Evolutionary conservation across 352 stramenopile species (phyloP), one percentile per base, ranked within the genome.

Genomic region (Phytophthora kernoviae): DNA sequence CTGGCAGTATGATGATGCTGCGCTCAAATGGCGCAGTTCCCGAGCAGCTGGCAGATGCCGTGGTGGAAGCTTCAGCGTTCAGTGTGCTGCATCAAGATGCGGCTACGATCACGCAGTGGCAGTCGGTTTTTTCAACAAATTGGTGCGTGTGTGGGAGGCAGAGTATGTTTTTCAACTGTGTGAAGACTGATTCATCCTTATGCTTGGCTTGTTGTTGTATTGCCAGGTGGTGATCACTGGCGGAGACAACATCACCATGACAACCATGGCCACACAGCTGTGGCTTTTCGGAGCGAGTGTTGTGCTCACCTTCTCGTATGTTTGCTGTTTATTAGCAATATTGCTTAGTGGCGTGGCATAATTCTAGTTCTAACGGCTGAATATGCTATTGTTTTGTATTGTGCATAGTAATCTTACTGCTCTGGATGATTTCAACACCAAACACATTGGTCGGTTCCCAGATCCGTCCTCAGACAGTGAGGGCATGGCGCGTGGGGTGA

Each of bases 241-340:
- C 11, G 77, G 77, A 24, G 80, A 90, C 22, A 80, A 78, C 21
- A 70, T 70, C 15, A 49, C 49, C 1, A 79, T 89, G 26, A 59
- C 78, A 14, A 70, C 59, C 2, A 47, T 84, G 20, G 83, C 83
- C 12, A 87, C 70, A 7, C 78, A 89, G 6, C 52, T 92, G 15
- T 92, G 83, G 83, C 64, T 87, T 2, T 58, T 88, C 5, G 83
- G 83, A 2, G 80, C 77, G 4, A 90, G 79, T 34, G 77, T 92
- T 8, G 53, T 92, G 18, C 61, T 90, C 15, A 80, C 78, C 5
- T 92, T 92, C 53, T 63, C 65, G 80, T 90, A 75, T 37, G 77
- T 70, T 39, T 24, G 54, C 8, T 14, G 6, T 3, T 6, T 6
- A 3, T 7, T 30, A 6, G 24, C 24, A 30, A 6, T 36, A 15